A percentile compares a stretch with the other conserved stretches of the same genome.
These are phyloP conservation scores for Phellinidium pouzarii DNA, from an alignment of 1,284 basidiomycete genomes.

Conservation along the genomic window DNA sequence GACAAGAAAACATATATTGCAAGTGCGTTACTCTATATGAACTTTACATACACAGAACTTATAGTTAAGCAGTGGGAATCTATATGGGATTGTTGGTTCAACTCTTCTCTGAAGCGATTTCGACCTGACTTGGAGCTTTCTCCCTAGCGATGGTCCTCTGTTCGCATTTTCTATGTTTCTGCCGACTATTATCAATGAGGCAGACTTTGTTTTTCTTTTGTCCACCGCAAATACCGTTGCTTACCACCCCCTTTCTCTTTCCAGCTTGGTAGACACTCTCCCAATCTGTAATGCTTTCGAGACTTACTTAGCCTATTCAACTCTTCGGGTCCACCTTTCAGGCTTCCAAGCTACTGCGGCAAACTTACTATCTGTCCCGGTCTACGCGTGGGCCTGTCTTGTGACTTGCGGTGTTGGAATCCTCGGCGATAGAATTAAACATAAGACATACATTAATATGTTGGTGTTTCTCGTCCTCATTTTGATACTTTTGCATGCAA, in stretches of 20 bases:
- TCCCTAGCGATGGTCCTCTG: constrained; percentile 39
- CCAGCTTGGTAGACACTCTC: constrained; percentile 7
- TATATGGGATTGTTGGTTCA: constrained; percentile 39
- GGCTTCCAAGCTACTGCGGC: constrained; percentile 44
- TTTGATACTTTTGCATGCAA: neutral
- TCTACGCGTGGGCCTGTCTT: constrained; percentile 45
- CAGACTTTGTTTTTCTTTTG: constrained; percentile 21
- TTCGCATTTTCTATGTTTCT: constrained; percentile 52
- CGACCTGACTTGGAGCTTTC: neutral
- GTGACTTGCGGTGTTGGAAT: constrained; percentile 43
- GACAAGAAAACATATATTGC: constrained; percentile 50
- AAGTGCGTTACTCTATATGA: constrained; percentile 27
- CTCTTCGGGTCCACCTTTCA: constrained; percentile 7
- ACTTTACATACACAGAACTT: neutral
- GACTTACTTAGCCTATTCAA: neutral
- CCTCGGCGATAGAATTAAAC: constrained; percentile 39
- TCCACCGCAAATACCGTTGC: constrained; percentile 3
- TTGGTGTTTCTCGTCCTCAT: constrained; percentile 22
- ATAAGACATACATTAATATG: constrained; percentile 44
- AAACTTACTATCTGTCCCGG: constrained; percentile 47
- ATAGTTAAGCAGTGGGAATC: constrained; percentile 33
- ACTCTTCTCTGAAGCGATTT: neutral
- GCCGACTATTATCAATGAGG: constrained; percentile 46
- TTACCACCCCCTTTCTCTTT: neutral
- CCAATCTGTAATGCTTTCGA: neutral